A percentile compares a stretch with the other conserved stretches of the same genome.
These are phyloP conservation scores for Neospermospora avenae DNA, from an alignment of 2,329 filamentous ascomycete species.

Conservation along the genomic window DNA sequence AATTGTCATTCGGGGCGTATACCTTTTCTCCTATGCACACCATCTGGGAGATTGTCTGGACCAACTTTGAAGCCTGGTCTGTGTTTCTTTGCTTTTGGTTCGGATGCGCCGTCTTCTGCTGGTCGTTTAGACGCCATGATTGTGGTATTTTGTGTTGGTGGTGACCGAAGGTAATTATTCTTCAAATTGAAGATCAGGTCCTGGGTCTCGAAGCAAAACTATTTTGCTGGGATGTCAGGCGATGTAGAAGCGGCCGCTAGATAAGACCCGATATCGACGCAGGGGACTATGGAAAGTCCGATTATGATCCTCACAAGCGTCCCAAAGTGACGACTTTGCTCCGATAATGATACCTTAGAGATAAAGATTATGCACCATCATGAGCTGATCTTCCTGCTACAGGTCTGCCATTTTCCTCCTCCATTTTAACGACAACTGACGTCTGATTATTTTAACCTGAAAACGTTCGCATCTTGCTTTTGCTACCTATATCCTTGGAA, in stretches of 20 bases:
- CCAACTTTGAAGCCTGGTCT: conserved; percentile 80
- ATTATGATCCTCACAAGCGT: neutral
- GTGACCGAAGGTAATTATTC: neutral
- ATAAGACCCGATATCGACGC: neutral
- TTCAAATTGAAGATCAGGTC: neutral
- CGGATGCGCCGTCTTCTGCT: conserved; percentile 43
- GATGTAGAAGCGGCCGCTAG: neutral
- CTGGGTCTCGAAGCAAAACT: neutral
- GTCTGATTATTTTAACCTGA: no score
- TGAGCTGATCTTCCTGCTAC: no score
- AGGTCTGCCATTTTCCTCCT: no score
- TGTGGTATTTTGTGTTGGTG: neutral
- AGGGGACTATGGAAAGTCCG: no score
- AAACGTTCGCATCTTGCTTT: neutral
- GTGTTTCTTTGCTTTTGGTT: conserved; percentile 47
- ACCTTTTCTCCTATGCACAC: conserved; percentile 81
- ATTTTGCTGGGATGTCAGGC: neutral
- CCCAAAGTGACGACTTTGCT: conserved; percentile 2
- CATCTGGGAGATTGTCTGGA: conserved; percentile 86
- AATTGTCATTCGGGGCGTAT: neutral
- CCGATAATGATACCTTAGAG: no score
- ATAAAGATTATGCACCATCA: neutral
- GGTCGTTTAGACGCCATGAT: conserved; percentile 58
- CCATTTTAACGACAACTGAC: no score
- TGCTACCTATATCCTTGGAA: neutral